Percentiles rank a stretch among this genome's conserved stretches.
phyloP scores from a whole-genome alignment of 2,329 filamentous ascomycete species.

The Beauveria rudraprayagi region DNA sequence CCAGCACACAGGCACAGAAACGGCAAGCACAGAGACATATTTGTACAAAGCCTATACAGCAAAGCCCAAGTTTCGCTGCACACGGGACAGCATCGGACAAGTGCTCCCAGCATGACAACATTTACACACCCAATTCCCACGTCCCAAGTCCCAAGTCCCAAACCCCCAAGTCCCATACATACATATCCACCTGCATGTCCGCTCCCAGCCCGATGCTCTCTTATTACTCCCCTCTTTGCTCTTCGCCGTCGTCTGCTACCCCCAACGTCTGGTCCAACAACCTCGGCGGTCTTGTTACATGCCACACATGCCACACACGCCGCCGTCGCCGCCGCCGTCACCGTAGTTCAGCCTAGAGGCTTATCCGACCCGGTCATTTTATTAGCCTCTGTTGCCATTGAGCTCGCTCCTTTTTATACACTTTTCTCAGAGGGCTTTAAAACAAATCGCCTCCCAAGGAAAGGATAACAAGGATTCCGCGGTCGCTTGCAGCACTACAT shows the following conservation, averaged over 20 bases:
- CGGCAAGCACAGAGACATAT: background rate
- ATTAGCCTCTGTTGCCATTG: background rate
- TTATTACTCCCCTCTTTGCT: slow-evolving; percentile 13
- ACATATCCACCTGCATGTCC: slow-evolving; percentile 8
- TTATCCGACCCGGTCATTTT: background rate
- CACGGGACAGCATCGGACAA: background rate
- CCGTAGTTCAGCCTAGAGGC: background rate
- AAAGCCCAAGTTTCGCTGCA: background rate
- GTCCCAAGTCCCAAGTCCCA: background rate
- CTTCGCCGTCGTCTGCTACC: slow-evolving; percentile 13
- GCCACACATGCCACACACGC: background rate
- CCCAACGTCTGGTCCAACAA: background rate
- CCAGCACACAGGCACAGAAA: background rate
- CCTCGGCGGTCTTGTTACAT: background rate
- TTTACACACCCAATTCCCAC: background rate
- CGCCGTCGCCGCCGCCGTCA: background rate
- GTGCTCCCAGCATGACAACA: background rate
- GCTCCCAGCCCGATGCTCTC: background rate
- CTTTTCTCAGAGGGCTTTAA: background rate
- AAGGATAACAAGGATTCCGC: too few species aligned
- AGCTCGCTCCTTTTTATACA: background rate
- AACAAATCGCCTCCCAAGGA: background rate
- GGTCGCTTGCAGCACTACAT: background rate
- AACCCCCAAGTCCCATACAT: background rate
- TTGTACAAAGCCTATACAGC: background rate